These are phyloP conservation scores for Ganoderma lingzhi DNA, from an alignment of 1,284 basidiomycete species.

Conservation along the genomic window DNA sequence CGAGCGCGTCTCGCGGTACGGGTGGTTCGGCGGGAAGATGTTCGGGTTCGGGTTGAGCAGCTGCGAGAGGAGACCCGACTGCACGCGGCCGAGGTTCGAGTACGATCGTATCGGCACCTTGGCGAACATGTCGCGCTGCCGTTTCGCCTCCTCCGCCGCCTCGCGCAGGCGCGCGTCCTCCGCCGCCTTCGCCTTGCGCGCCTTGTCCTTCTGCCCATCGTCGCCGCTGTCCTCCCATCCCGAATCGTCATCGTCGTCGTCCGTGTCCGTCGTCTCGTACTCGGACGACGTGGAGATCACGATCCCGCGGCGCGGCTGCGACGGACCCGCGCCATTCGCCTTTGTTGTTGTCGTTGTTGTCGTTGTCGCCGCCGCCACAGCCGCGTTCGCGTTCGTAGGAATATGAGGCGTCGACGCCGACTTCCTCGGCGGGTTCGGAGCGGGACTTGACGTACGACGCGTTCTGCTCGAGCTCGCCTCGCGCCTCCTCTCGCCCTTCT, in stretches of 20 bases:
- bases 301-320: conserved; percentile 38
- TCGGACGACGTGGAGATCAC: conserved; percentile 45
- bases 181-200: conserved; percentile 36
- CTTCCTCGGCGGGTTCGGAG: conserved; percentile 12
- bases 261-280: conserved; percentile 58
- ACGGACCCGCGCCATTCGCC: conserved; percentile 23
- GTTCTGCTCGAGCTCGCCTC: conserved; percentile 1
- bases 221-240: conserved; percentile 59
- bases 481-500: neutral
- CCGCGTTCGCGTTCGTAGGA: neutral
- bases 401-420: conserved; percentile 8
- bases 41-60: conserved; percentile 75
- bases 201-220: conserved; percentile 32
- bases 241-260: conserved; percentile 60
- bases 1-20: conserved; percentile 61
- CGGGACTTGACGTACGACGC: conserved; percentile 21
- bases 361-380: conserved; percentile 21
- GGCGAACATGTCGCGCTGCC: conserved; percentile 79
- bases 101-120: conserved; percentile 77
- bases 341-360: conserved; percentile 4
- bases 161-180: conserved; percentile 48
- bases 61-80: conserved; percentile 68
- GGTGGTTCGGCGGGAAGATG: conserved; percentile 65
- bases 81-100: conserved; percentile 61
- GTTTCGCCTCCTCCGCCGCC: conserved; percentile 69